phyloP scores from a whole-genome alignment of 805 yeast species.

The Isabelozyma heimii region DNA sequence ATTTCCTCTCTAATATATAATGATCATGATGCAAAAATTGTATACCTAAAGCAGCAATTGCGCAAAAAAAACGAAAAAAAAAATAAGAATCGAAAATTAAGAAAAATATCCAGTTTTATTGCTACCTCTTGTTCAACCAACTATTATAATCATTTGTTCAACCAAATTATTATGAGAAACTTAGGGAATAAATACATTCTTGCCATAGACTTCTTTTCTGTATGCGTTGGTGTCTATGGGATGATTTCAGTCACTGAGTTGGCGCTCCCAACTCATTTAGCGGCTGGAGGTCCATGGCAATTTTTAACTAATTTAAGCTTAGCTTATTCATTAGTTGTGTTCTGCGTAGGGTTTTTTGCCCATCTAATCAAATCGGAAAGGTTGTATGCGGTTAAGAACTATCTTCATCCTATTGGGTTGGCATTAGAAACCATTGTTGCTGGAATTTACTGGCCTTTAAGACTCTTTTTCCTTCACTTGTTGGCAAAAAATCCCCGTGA shows the following conservation, averaged over 20 bases:
- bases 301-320: slow-evolving; percentile 70
- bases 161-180: slow-evolving; percentile 9
- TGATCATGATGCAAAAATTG: no score
- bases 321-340: slow-evolving; percentile 43
- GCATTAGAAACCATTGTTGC: slow-evolving; percentile 63
- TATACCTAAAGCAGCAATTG: background rate
- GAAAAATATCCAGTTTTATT: background rate
- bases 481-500: slow-evolving; percentile 39
- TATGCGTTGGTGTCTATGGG: slow-evolving; percentile 29
- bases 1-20: no score
- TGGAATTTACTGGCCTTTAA: slow-evolving; percentile 66
- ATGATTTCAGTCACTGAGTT: slow-evolving; percentile 12
- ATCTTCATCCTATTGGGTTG: slow-evolving; percentile 52
- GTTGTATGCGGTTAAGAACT: slow-evolving; percentile 34
- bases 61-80: background rate
- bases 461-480: slow-evolving; percentile 48
- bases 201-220: slow-evolving; percentile 19
- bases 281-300: slow-evolving; percentile 65
- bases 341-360: slow-evolving; percentile 34
- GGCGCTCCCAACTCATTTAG: slow-evolving; percentile 48
- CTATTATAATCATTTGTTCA: background rate
- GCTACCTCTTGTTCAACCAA: background rate
- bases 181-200: slow-evolving; percentile 31
- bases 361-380: slow-evolving; percentile 22
- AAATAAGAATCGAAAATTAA: background rate